phyloP scores from a whole-genome alignment of 371 early-diverging fungal species.

The Funneliformis caledonium region DNA sequence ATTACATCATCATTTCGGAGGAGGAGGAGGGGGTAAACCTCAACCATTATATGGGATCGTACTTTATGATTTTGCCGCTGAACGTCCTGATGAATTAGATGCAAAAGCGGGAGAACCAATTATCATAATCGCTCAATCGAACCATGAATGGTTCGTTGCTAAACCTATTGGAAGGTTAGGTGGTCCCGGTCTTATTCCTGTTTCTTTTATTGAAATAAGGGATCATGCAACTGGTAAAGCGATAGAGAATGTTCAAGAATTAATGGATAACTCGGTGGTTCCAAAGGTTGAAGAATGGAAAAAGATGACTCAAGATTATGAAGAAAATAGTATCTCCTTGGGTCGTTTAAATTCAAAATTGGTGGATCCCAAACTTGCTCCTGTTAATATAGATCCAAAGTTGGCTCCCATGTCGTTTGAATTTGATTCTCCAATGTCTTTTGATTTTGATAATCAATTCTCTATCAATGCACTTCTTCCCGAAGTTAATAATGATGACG shows the following conservation, averaged over 20 bases:
- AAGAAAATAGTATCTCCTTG: constrained; percentile 61
- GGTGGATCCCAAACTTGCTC: constrained; percentile 36
- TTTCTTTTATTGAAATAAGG: constrained; percentile 75
- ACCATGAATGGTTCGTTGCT: constrained; percentile 83
- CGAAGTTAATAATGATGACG: neutral
- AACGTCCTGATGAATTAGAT: constrained; percentile 77
- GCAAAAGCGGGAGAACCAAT: constrained; percentile 75
- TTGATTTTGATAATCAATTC: constrained; percentile 4
- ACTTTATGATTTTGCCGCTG: constrained; percentile 78
- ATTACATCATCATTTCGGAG: neutral
- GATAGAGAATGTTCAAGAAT: constrained; percentile 58
- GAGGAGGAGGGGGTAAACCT: constrained; percentile 41
- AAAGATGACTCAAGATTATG: constrained; percentile 63
- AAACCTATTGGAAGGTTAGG: constrained; percentile 71
- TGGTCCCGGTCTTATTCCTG: constrained; percentile 80
- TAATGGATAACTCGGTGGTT: constrained; percentile 57
- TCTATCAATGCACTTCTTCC: neutral
- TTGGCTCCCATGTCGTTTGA: neutral
- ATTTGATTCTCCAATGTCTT: constrained; percentile 1
- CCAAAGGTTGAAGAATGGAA: constrained; percentile 81
- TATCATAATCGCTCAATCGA: constrained; percentile 79
- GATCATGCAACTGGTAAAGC: constrained; percentile 68
- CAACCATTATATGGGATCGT: constrained; percentile 73
- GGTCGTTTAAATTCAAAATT: constrained; percentile 45
- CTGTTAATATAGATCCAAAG: constrained; percentile 36